These are phyloP conservation scores for Podaxis pistillaris DNA, from an alignment of 768 basidiomycete species.

Conservation along the genomic window DNA sequence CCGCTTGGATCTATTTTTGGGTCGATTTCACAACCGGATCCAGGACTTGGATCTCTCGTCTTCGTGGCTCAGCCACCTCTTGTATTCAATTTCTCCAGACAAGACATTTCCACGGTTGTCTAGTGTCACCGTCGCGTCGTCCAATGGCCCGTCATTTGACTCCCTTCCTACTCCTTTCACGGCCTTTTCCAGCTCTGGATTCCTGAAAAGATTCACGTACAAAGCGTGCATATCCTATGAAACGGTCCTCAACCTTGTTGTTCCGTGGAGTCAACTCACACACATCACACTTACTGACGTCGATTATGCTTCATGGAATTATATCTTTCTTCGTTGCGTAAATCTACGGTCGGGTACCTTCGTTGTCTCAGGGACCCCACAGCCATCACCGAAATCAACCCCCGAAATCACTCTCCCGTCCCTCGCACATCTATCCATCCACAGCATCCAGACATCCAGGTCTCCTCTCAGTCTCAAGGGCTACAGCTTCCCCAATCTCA, in stretches of 20 bases:
- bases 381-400: not conserved
- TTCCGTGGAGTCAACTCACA: conserved; percentile 8
- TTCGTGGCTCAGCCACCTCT: not conserved
- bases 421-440: not conserved
- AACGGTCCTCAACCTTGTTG: not conserved
- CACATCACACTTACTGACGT: conserved; percentile 8
- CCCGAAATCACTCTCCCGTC: not conserved
- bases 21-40: conserved; percentile 1
- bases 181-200: not conserved
- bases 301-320: conserved; percentile 4
- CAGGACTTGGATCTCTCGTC: conserved; percentile 2
- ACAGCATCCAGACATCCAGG: conserved; percentile 3
- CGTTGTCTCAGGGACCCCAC: conserved; percentile 4
- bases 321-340: not conserved
- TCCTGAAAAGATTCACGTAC: not conserved
- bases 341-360: conserved; percentile 7
- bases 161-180: conserved; percentile 1
- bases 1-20: not conserved
- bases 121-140: not conserved
- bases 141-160: not conserved
- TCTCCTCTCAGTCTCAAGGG: conserved; percentile 5
- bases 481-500: conserved; percentile 7
- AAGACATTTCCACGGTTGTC: not conserved
- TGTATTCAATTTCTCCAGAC: not conserved
- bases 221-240: conserved; percentile 4